Percentiles rank a stretch among this genome's conserved stretches.
These are phyloP conservation scores for Dendrobium catenatum DNA, from an alignment of 106 monocot species.

Conservation along the genomic window DNA sequence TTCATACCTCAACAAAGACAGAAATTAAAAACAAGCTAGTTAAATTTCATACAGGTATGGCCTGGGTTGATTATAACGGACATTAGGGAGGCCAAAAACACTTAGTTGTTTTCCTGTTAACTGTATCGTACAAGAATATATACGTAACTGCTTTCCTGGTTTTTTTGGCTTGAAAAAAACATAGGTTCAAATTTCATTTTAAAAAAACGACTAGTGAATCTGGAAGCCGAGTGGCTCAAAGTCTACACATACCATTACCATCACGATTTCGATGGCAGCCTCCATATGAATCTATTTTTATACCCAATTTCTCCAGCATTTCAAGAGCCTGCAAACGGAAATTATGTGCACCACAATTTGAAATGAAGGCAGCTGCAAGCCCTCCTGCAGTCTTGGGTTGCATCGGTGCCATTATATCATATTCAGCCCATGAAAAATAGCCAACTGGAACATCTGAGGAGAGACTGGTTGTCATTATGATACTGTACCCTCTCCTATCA, in stretches of 20 bases:
- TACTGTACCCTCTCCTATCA: conserved; percentile 44
- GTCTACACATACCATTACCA: conserved; percentile 47
- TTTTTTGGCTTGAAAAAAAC: not conserved
- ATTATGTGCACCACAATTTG: conserved; percentile 84
- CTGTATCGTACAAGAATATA: not conserved
- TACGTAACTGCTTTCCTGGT: not conserved
- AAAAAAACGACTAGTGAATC: not conserved
- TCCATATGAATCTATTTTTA: conserved; percentile 83
- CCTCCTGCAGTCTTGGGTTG: conserved; percentile 62
- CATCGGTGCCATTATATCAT: conserved; percentile 87
- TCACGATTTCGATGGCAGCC: conserved; percentile 69
- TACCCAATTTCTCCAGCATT: conserved; percentile 43
- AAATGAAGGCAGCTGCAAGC: conserved; percentile 85
- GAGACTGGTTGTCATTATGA: conserved; percentile 87
- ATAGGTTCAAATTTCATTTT: not conserved
- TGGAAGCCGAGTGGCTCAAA: not conserved
- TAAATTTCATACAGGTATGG: not conserved
- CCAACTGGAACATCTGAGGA: conserved; percentile 90
- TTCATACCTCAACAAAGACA: not conserved
- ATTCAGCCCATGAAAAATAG: conserved; percentile 92
- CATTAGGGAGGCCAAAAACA: not conserved
- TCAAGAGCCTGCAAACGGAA: conserved; percentile 74
- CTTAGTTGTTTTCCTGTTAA: not conserved
- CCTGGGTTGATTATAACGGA: not conserved
- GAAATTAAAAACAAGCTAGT: not conserved